These are phyloP conservation scores for Isochrysis galbana DNA, from an alignment of 78 protist species.

Conservation along the genomic window DNA sequence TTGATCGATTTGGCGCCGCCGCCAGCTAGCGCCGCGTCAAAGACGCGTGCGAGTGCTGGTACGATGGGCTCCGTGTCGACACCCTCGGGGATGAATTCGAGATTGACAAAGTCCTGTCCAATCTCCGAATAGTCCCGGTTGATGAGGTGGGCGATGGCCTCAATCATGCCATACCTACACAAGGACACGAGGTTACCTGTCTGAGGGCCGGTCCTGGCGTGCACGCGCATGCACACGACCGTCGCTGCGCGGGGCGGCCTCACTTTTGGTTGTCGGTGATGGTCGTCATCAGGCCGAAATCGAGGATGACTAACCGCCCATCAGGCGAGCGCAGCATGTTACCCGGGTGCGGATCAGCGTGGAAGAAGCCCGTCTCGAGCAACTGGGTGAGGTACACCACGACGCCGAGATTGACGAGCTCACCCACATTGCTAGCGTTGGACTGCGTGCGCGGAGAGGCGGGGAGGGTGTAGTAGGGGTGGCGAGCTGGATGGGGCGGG, in stretches of 20 bases:
- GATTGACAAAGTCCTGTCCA: constrained; percentile 30
- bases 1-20: constrained; percentile 41
- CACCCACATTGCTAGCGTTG: not conserved
- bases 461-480: not conserved
- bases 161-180: constrained; percentile 45
- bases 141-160: constrained; percentile 47
- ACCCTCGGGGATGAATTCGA: constrained; percentile 40
- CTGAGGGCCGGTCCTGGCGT: not conserved
- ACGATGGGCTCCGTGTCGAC: not conserved
- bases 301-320: constrained; percentile 45
- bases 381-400: constrained; percentile 42
- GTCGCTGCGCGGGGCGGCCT: no score
- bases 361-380: constrained; percentile 49
- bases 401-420: constrained; percentile 42
- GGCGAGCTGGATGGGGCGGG: not conserved
- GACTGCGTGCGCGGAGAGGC: no score
- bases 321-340: constrained; percentile 39
- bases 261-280: not conserved
- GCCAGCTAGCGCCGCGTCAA: constrained; percentile 37
- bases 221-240: not conserved
- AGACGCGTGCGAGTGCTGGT: constrained; percentile 38
- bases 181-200: no score
- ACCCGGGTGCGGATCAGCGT: constrained; percentile 57
- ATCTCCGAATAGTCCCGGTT: constrained; percentile 37
- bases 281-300: constrained; percentile 49